Base-by-base conservation (phyloP, 2,329 filamentous ascomycete genomes). In the Colletotrichum gloeosporioides region DNA sequence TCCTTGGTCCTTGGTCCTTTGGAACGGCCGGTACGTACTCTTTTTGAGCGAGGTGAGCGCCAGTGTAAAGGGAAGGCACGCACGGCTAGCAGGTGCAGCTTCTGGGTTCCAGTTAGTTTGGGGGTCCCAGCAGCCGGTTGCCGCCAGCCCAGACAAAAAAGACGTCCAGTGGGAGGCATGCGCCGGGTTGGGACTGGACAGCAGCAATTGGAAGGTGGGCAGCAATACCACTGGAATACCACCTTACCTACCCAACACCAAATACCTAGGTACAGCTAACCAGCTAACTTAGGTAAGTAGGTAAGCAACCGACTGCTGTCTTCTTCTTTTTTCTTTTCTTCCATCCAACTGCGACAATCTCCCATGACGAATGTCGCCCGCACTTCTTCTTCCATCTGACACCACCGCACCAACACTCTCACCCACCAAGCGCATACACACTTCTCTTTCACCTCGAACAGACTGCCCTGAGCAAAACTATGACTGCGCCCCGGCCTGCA, bases 401-500 rank as follows among this genome's bases (percentile, higher is more conserved):
- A 68, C 65, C 29, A 32, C 16, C 65, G 65, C 65, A 64, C 61
- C 29, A 57, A 69, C 67, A 4, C 59, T 34, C 32, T 32, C 59
- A 8, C 44, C 22, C 8, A 69, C 66, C n/a, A 3, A 63, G 18
- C 71, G 55, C 59, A n/a, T 29, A n/a, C 55, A 53, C 31, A 39
- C 16, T 44, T 44, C 27, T 13, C 69, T 49, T 49, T 49, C 39
- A 49, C n/a, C 57, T 32, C 73, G 67, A 69, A 22, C 55, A 69
- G 67, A 61, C 64, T 39, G n/a, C 61, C 32, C 10, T 36, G 61
- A 25, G 36, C 29, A 27, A 64, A 69, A 64, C 70, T 73, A 76
- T 76, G 73, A 69, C 73, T 73, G 62, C 69, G 36, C 39, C 69
- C 31, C 55, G n/a, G 49, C 31, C 73, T 75, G 75, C 75, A 75